These are phyloP conservation scores for Agrostemma githago DNA, from an alignment of 148 eudicot genomes.

Conservation along the genomic window DNA sequence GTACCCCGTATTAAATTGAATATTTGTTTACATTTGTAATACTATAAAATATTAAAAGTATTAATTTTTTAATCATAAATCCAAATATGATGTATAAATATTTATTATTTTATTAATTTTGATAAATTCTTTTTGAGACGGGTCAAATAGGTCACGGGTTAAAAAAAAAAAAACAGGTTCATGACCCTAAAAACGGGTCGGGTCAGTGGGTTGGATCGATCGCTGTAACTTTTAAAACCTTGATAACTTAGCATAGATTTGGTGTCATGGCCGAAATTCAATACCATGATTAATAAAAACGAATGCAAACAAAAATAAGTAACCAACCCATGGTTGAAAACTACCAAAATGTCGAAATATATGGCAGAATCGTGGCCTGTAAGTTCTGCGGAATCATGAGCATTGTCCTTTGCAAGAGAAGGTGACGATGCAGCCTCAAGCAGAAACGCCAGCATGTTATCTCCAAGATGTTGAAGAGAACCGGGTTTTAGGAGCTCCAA, in stretches of 20 bases:
- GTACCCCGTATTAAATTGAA: too few species aligned
- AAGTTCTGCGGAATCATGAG: constrained; percentile 29
- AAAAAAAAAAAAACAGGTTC: too few species aligned
- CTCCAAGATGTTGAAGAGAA: constrained; percentile 99
- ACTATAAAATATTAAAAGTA: too few species aligned
- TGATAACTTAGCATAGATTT: background rate
- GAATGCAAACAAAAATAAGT: constrained; percentile 16
- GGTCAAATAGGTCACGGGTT: too few species aligned
- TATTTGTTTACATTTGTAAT: too few species aligned
- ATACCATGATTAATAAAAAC: background rate
- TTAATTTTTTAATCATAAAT: too few species aligned
- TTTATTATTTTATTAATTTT: too few species aligned
- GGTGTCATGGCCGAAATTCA: background rate
- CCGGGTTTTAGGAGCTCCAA: constrained; percentile 75
- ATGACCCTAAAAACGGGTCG: too few species aligned
- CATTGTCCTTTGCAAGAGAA: constrained; percentile 45
- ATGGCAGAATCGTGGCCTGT: constrained; percentile 49
- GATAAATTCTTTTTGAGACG: too few species aligned
- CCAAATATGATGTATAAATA: too few species aligned
- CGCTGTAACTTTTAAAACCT: background rate
- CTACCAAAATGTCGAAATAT: constrained; percentile 92
- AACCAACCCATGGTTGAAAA: constrained; percentile 3
- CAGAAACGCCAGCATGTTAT: constrained; percentile 90
- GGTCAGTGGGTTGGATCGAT: too few species aligned
- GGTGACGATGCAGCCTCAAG: constrained; percentile 62